Evolutionary conservation across 805 yeast species (phyloP), one percentile per base, ranked within the genome.

Genomic region (Suhomyces vadensis): DNA sequence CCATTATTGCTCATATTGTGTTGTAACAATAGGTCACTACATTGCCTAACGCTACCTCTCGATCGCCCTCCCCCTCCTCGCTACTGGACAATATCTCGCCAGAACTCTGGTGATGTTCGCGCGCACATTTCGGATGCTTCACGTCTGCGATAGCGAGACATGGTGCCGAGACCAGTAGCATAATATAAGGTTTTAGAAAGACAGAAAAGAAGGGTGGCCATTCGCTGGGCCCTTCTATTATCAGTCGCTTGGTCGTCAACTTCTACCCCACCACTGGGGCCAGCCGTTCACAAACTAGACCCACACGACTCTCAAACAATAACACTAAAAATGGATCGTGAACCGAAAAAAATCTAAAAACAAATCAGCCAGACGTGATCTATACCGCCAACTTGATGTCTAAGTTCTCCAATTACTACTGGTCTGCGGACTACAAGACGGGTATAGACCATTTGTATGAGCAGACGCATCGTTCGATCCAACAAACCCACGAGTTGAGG

Each of bases 401-500:
- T 29, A 17, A 29, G 42, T 69, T 65, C 48, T 61, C 72, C 41
- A 70, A 71, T 48, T 23, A 55, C 31, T 72, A 65, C 56, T 72
- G 76, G 75, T 64, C 74, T 3, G 50, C 74, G 1, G 77, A 72
- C 55, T 69, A 66, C 41, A 55, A 53, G 25, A 50, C 70, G 3
- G 73, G 75, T 4, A 62, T 71, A 14, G 66, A 63, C 26, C 52
- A 48, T 31, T 50, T 72, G 17, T 50, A 57, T 11, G 42, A 46
- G 6, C 75, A 69, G 50, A 58, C 65, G 35, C 44, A 49, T 8
- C 53, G 59, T 21, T 68, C 75, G 5, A 49, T 71, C 22, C 51
- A 54, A 24, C 77, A 71, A 53, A 55, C 70, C 11, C 76, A 72
- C 47, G 75, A 71, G 33, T 56, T 70, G 11, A 58, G 73, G 23